These are phyloP conservation scores for Candida neerlandica DNA, from an alignment of 1,139 yeast species.

Conservation along the genomic window DNA sequence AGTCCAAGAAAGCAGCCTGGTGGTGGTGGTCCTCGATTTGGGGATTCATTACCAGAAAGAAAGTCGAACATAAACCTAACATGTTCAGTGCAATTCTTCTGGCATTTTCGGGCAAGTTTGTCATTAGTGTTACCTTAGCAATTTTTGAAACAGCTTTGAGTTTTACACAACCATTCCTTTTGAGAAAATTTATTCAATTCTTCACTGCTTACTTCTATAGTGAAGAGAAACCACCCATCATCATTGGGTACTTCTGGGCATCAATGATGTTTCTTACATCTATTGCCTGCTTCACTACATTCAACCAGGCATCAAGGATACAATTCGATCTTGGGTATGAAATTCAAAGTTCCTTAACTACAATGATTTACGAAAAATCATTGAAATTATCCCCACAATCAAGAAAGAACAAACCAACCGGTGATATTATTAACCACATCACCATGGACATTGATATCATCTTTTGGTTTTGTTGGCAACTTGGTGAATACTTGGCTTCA, in stretches of 20 bases:
- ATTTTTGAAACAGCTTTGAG: slow-evolving; percentile 24
- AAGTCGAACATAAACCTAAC: slow-evolving; percentile 13
- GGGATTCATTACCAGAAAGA: slow-evolving; percentile 12
- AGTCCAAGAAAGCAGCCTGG: slow-evolving; percentile 9
- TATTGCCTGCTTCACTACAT: slow-evolving; percentile 26
- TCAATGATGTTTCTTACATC: slow-evolving; percentile 28
- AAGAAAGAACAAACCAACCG: slow-evolving; percentile 40
- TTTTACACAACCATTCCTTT: slow-evolving; percentile 34
- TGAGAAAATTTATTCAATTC: slow-evolving; percentile 33
- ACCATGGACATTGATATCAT: slow-evolving; percentile 38
- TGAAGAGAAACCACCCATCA: slow-evolving; percentile 23
- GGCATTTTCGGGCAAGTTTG: slow-evolving; percentile 13
- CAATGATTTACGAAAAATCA: slow-evolving; percentile 37
- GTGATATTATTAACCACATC: slow-evolving; percentile 43
- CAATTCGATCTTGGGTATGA: slow-evolving; percentile 22
- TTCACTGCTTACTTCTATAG: slow-evolving; percentile 20
- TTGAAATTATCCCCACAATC: slow-evolving; percentile 40
- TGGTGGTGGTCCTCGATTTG: slow-evolving; percentile 11
- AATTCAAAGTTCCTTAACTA: slow-evolving; percentile 28
- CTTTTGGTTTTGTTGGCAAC: slow-evolving; percentile 28
- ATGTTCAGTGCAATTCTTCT: slow-evolving; percentile 13
- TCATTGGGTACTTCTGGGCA: slow-evolving; percentile 35
- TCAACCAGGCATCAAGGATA: slow-evolving; percentile 27
- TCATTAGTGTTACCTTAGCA: slow-evolving; percentile 19
- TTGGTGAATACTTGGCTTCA: slow-evolving; percentile 56